Evolutionary conservation across 805 yeast species (phyloP).

Genomic region (Candida methanosorbosa): DNA sequence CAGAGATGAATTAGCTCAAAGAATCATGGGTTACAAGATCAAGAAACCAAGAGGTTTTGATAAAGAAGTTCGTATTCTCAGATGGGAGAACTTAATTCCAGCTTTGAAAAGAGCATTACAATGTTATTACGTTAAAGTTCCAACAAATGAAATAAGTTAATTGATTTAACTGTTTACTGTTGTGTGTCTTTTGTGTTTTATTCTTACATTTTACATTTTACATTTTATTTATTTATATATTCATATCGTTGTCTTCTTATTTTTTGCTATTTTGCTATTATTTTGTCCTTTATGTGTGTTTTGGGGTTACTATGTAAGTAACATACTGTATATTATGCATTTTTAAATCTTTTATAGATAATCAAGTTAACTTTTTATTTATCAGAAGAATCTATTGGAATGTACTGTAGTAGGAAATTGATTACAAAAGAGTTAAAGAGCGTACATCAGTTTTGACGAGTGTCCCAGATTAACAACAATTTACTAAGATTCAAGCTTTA

Average conservation of each 20-base stretch:
- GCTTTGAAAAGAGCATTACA: slow-evolving; percentile 58
- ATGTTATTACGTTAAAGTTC: slow-evolving; percentile 55
- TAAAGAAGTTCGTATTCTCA: slow-evolving; percentile 54
- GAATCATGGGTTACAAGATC: slow-evolving; percentile 55
- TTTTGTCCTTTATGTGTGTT: no score
- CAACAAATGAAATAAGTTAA: slow-evolving; percentile 11
- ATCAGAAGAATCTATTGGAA: no score
- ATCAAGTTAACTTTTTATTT: no score
- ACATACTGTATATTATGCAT: no score
- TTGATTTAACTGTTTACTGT: no score
- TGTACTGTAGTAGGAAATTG: no score
- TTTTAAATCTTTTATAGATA: no score
- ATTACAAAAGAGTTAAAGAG: no score
- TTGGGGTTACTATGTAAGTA: no score
- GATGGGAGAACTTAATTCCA: slow-evolving; percentile 51
- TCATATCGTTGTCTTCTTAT: not conserved
- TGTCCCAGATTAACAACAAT: no score
- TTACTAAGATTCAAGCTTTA: no score
- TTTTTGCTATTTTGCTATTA: not conserved
- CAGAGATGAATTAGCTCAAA: slow-evolving; percentile 47
- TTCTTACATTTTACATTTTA: not conserved
- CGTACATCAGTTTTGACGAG: no score
- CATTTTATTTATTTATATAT: not conserved
- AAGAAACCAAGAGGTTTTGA: slow-evolving; percentile 64
- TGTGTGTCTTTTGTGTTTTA: not conserved